These are phyloP conservation scores for Aspergillus clavatus DNA, from an alignment of 2,329 filamentous ascomycete genomes.

Conservation along the genomic window DNA sequence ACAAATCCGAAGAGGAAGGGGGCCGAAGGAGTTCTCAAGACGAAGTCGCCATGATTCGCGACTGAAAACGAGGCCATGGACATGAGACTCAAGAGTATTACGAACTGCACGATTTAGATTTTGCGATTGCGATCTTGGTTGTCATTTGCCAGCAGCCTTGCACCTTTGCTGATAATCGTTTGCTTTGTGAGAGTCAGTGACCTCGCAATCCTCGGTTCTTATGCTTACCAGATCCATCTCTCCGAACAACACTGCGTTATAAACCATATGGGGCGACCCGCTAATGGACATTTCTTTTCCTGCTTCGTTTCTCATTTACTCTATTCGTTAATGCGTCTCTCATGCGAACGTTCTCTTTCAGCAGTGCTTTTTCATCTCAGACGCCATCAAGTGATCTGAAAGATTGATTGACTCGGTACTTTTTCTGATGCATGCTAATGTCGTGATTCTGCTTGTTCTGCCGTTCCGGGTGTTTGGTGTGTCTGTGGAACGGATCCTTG, in stretches of 20 bases:
- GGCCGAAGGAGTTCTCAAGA: background rate
- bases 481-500: background rate
- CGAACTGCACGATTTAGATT: slow-evolving; percentile 29
- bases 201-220: slow-evolving; percentile 6
- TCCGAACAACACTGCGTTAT: slow-evolving; percentile 21
- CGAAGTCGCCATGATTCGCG: slow-evolving; percentile 5
- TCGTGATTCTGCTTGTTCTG: background rate
- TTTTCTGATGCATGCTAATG: background rate
- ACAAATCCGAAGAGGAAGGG: background rate
- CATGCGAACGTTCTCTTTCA: slow-evolving; percentile 4
- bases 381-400: background rate
- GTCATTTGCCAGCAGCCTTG: slow-evolving; percentile 4
- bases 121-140: slow-evolving; percentile 13
- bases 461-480: background rate
- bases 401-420: background rate
- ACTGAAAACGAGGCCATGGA: slow-evolving; percentile 25
- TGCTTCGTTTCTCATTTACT: slow-evolving; percentile 1
- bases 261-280: slow-evolving; percentile 35
- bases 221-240: slow-evolving; percentile 9
- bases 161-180: slow-evolving; percentile 1
- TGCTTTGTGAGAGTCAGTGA: slow-evolving; percentile 6
- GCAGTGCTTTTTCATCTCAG: slow-evolving; percentile 4
- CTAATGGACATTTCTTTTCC: slow-evolving; percentile 24
- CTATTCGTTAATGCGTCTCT: slow-evolving; percentile 1
- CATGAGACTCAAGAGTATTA: slow-evolving; percentile 30